Evolutionary conservation across 2,329 filamentous ascomycete species (phyloP), one percentile per base, ranked within the genome.

Genomic region (Coniochaeta sp.): DNA sequence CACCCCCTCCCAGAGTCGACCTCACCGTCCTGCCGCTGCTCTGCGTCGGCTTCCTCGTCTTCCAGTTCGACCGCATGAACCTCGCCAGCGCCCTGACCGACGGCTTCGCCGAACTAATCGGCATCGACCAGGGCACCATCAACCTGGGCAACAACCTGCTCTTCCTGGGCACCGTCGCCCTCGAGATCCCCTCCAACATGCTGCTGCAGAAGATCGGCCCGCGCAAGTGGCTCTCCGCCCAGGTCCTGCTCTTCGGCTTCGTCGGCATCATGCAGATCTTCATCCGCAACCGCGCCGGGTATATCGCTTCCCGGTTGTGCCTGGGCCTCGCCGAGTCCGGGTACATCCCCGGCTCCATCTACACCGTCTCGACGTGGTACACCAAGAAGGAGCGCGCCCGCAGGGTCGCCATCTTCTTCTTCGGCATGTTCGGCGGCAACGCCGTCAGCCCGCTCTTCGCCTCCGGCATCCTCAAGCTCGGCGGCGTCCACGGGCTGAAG

Each of bases 61-160:
- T 82, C 62, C 79, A 82, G 65, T 68, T 82, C 0, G 80, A 83
- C 62, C 76, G 80, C 32, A 81, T 80, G 72, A 82, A 82, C 60
- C 71, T 82, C 9, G 78, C 77, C n/a, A 81, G 77, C 62, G 79
- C 79, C 8, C 67, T 82, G 0, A 82, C 80, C 0, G 78, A 73
- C 4, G 77, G 77, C 0, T 79, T 82, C 55, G 75, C 76, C 1
- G 67, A 68, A 2, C 72, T 75, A 36, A 77, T 81, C 36, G 62
- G 65, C 0, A 71, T 81, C 9, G 68, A 72, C 36, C 77, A 81
- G 62, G 73, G 75, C 26, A 80, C 75, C 0, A 75, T 82, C 61
- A 83, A 83, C 58, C 66, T 82, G 0, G 80, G 80, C 0, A 82
- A 82, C 60, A 79, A 82, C 63, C 66, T 82, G 9, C 79, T 82